Base-by-base conservation (phyloP, 306 rosid species). In the Trifolium dubium region DNA sequence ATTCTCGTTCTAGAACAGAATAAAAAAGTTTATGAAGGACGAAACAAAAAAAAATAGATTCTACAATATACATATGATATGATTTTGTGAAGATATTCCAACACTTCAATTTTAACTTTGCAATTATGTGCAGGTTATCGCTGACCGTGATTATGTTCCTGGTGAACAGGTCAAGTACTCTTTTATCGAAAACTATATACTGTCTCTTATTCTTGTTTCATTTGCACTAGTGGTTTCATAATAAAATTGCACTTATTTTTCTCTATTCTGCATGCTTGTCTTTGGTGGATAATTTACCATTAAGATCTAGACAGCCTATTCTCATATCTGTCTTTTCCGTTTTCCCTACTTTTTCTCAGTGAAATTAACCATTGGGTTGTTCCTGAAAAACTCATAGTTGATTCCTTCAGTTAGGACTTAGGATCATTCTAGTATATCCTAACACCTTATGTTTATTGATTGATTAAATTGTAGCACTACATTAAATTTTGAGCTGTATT, bases 101-200 rank as follows among this genome's bases (percentile, higher is more conserved):
- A 19, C 4, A 29, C 69, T 53, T 53, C 19, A 8, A 15, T 67
- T 74, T 75, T 32, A 23, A 61, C 67, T 70, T 60, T 82, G 74
- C 60, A 59, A 44, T 61, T 72, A 53, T 80, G 43, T 80, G 78
- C 81, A 92, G 94, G 93, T 92, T 41, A 51, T 66, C 37, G 93
- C 93, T 79, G 90, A 86, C 81, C 82, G 89, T 18, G 79, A 84
- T 75, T 92, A 85, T 92, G 65, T 73, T 59, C 86, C 87, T 32
- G 92, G 92, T 68, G 96, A 92, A 50, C 82, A 92, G 92, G 98
- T 89, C 34, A 77, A 85, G 49, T 59, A 61, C 34, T 54, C 53
- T 71, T 69, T 80, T 8, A 69, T 35, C 19, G 23, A 71, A 40
- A 47, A 23, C 39, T 81, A 75, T 64, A 64, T 17, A 18, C 30